phyloP scores from a whole-genome alignment of 2,329 filamentous ascomycete species.

The Monosporascus sp. region DNA sequence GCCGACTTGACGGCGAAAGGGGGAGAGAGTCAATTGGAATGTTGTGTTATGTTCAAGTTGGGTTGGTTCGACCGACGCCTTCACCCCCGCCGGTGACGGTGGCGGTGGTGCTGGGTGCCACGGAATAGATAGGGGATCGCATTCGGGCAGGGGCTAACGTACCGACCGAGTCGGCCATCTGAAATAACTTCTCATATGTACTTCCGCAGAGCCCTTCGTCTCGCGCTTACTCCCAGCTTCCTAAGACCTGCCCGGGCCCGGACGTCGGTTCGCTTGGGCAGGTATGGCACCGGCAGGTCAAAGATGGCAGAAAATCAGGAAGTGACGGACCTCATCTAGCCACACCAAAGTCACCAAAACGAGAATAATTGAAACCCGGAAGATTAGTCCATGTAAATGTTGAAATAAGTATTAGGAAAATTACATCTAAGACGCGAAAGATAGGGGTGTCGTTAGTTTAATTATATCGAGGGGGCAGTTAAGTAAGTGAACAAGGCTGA shows the following conservation, averaged over 20 bases:
- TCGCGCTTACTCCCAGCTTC: not conserved
- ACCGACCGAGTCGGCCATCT: constrained; percentile 50
- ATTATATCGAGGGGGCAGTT: not conserved
- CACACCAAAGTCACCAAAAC: too few relatives aligned
- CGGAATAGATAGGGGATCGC: constrained; percentile 12
- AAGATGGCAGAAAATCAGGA: too few relatives aligned
- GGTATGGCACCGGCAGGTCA: not conserved
- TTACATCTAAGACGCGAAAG: too few relatives aligned
- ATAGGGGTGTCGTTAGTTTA: not conserved
- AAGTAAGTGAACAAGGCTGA: not conserved
- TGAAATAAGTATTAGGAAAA: too few relatives aligned
- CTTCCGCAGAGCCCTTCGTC: constrained; percentile 4
- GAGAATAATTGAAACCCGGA: too few relatives aligned
- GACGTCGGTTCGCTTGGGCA: not conserved
- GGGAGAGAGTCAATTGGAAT: not conserved
- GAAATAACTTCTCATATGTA: not conserved
- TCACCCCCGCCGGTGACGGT: not conserved
- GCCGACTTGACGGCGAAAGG: not conserved
- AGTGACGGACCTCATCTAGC: not conserved
- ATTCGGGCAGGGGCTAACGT: constrained; percentile 18
- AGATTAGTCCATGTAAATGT: too few relatives aligned
- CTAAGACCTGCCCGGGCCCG: not conserved
- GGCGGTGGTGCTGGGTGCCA: not conserved
- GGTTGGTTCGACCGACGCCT: not conserved
- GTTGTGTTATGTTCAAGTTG: not conserved